Conservation (phyloP, 164 flowering plant genomes). For the Akebia trifoliata region DNA sequence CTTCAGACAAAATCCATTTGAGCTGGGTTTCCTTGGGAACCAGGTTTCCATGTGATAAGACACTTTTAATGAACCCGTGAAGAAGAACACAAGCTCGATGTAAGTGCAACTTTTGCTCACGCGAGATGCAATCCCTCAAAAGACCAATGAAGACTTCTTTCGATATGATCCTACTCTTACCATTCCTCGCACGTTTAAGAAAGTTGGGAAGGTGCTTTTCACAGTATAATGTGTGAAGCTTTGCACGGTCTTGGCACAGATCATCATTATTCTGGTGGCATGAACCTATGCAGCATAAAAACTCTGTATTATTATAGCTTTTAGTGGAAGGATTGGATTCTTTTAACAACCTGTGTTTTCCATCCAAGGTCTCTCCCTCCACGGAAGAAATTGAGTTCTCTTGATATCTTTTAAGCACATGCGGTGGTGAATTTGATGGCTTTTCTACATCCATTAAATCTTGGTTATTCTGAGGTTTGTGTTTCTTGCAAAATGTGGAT, state of each 20-base stretch:
- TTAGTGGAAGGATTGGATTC: conserved; percentile 27
- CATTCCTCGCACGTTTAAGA: conserved; percentile 95
- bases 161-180: conserved; percentile 79
- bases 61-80: conserved; percentile 63
- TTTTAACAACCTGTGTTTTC: conserved; percentile 20
- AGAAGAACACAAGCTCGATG: conserved; percentile 92
- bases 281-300: conserved; percentile 54
- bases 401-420: conserved; percentile 48
- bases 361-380: conserved; percentile 24
- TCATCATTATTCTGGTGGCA: conserved; percentile 25
- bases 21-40: conserved; percentile 78
- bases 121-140: conserved; percentile 47
- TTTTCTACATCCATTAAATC: conserved; percentile 16
- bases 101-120: conserved; percentile 53
- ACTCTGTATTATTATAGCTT: conserved; percentile 21
- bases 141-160: conserved; percentile 79
- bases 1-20: conserved; percentile 87
- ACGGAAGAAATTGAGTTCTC: conserved; percentile 30
- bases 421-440: conserved; percentile 28
- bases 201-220: conserved; percentile 87
- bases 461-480: conserved; percentile 34
- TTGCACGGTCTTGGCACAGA: conserved; percentile 62
- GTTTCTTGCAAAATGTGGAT: conserved; percentile 82
- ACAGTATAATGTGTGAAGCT: conserved; percentile 67
- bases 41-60: conserved; percentile 59